Evolutionary conservation across 2,329 filamentous ascomycete genomes (phyloP), one percentile per base, ranked within the genome.

Genomic region (Moelleriella libera): DNA sequence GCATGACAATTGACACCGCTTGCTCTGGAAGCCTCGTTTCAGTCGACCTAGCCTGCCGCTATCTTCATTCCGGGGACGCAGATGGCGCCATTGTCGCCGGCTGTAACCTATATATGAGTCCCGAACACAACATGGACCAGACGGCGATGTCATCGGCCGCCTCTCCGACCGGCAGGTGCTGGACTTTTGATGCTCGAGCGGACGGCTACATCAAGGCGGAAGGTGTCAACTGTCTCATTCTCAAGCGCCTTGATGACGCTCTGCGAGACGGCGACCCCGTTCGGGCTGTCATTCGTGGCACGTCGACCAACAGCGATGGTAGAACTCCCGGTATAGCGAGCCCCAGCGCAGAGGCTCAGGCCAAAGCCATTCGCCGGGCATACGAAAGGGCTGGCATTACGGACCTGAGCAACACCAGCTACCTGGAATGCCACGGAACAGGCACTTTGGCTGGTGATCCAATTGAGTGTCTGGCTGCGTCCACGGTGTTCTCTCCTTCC

Each of bases 361-460:
- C 29, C 28, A 12, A 10, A 14, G 28, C 30, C 6, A 41, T 46
- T 9, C 8, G 21, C 5, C 10, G 10, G 6, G 31, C 40, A 7
- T 41, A 41, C 6, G n/a, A n/a, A 7, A 45, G 12, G 31, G 30
- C 44, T 7, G 40, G 40, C 10, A 9, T 41, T 41, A 21, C 21
- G 21, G 40, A 45, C 21, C 31, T 31, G 6, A 12, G 6, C n/a
- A 12, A 45, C 10, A 46, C 45, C 4, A 9, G 12, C 6, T 42
- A 41, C n/a, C 8, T 69, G 41, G 67, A 70, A 53, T 60, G 62
- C 6, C 69, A 75, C 49, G 70, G 69, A 4, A 73, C 71, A 0
- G 70, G 70, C 5, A 75, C 71, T 2, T 55, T 60, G 32, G 66
- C 65, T 6, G 71, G 71, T 3, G 71, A 75, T 50, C 67, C 68